phyloP scores from a whole-genome alignment of 768 basidiomycete genomes.

The Hysterangium stoloniferum region DNA sequence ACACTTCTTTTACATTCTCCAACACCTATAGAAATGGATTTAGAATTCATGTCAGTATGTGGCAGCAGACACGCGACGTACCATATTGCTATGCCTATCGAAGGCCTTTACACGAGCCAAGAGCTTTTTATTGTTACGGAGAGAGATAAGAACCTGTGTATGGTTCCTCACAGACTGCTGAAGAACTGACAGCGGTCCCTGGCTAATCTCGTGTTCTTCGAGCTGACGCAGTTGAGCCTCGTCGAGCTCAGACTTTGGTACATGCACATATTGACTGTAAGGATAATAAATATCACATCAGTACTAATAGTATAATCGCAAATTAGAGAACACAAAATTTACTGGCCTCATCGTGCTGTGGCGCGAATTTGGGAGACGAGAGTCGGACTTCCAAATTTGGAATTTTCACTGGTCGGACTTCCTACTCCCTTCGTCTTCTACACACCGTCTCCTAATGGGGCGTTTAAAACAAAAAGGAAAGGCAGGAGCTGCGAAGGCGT shows the following conservation, averaged over 20 bases:
- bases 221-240: slow-evolving; percentile 93
- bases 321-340: not conserved
- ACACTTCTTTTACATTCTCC: slow-evolving; percentile 95
- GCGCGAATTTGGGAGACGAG: not conserved
- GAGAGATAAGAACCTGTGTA: slow-evolving; percentile 92
- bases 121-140: slow-evolving; percentile 98
- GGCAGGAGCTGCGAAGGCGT: slow-evolving; percentile 87
- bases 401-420: not conserved
- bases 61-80: slow-evolving; percentile 29
- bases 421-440: slow-evolving; percentile 11
- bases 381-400: slow-evolving; percentile 10
- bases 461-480: slow-evolving; percentile 79
- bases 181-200: slow-evolving; percentile 92
- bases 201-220: slow-evolving; percentile 97
- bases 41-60: slow-evolving; percentile 4
- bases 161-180: slow-evolving; percentile 98
- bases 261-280: slow-evolving; percentile 88
- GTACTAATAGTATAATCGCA: not conserved
- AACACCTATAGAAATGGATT: slow-evolving; percentile 52
- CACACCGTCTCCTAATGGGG: slow-evolving; percentile 44
- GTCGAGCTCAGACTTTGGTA: slow-evolving; percentile 94
- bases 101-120: slow-evolving; percentile 96
- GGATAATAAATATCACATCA: not conserved
- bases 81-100: slow-evolving; percentile 99
- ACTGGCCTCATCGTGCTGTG: slow-evolving; percentile 11